Conservation (phyloP, 345 rosid species). For the Murraya koenigii region DNA sequence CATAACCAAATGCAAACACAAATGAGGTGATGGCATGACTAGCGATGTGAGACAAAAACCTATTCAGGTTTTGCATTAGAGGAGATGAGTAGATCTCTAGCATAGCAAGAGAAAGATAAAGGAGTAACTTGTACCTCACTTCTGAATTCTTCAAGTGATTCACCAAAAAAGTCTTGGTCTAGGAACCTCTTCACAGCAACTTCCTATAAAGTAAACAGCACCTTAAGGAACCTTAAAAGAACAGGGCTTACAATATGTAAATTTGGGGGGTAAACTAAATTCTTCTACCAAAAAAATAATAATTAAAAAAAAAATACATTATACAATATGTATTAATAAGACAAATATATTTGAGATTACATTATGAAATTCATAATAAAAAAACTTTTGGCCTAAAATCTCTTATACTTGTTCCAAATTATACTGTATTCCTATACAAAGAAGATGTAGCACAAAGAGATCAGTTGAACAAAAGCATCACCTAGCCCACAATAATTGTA, state of each 20-base stretch:
- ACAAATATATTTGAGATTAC: neutral
- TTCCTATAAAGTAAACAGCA: conserved; percentile 49
- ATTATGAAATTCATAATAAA: neutral
- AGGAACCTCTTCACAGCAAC: conserved; percentile 95
- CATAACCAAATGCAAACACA: neutral
- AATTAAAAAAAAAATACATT: neutral
- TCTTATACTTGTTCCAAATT: neutral
- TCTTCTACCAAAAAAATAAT: neutral
- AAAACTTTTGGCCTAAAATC: neutral
- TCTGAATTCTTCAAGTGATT: conserved; percentile 79
- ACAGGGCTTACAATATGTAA: neutral
- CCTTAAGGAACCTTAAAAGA: conserved; percentile 8
- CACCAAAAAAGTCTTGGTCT: conserved; percentile 77
- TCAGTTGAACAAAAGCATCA: no score
- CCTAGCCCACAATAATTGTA: no score
- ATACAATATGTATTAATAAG: neutral
- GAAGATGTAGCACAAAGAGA: no score
- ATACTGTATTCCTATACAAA: no score
- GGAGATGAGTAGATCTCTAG: neutral
- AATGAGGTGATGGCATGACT: conserved; percentile 4
- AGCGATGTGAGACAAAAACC: neutral
- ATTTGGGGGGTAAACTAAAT: neutral
- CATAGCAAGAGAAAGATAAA: conserved; percentile 1
- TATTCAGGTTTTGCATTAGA: conserved; percentile 10
- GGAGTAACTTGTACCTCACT: conserved; percentile 61